Evolutionary conservation across 768 basidiomycete genomes (phyloP).

Genomic region (Hebeloma cylindrosporum): DNA sequence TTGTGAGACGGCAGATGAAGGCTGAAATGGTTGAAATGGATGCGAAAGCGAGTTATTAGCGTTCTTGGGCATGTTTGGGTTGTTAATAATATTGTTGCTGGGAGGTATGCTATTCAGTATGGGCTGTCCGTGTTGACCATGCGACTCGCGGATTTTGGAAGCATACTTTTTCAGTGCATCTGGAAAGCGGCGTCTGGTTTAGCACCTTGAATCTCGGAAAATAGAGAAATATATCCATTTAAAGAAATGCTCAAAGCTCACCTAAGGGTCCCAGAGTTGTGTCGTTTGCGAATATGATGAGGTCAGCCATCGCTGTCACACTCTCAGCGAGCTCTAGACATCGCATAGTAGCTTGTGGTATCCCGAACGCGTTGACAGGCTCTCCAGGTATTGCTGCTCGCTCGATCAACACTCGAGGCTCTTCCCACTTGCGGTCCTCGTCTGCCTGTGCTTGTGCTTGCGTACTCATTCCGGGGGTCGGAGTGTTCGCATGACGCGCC

Average conservation of each 20-base stretch:
- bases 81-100: constrained; percentile 1
- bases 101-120: constrained; percentile 20
- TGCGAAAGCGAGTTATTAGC: constrained; percentile 15
- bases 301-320: constrained; percentile 75
- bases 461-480: constrained; percentile 12
- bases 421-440: constrained; percentile 66
- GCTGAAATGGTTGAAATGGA: constrained; percentile 20
- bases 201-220: constrained; percentile 10
- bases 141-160: constrained; percentile 36
- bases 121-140: constrained; percentile 13
- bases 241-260: constrained; percentile 39
- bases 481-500: constrained; percentile 24
- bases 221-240: background rate
- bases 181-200: constrained; percentile 23
- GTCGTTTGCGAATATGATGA: constrained; percentile 65
- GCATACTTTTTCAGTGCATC: constrained; percentile 44
- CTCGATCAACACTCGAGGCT: constrained; percentile 60
- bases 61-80: background rate
- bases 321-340: constrained; percentile 88
- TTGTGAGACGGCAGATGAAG: constrained; percentile 13
- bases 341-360: constrained; percentile 87
- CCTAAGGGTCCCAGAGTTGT: constrained; percentile 61
- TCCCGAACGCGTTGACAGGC: constrained; percentile 86
- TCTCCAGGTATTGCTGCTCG: constrained; percentile 72
- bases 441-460: constrained; percentile 32